Base-by-base conservation (phyloP, 2,329 filamentous ascomycete genomes). In the Grosmannia huntii region DNA sequence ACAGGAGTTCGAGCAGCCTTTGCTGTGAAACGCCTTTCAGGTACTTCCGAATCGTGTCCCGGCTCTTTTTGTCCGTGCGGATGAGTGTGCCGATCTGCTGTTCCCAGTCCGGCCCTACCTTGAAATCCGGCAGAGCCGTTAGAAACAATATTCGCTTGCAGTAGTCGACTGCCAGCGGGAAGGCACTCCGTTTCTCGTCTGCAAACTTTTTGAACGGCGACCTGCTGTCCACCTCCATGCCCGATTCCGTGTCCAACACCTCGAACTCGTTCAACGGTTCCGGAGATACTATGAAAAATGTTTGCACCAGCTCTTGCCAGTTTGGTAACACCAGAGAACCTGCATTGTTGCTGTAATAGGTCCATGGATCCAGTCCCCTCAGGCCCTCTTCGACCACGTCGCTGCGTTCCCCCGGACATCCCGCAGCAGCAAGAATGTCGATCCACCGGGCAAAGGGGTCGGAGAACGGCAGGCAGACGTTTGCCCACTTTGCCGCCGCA, bases 351-450 rank as follows among this genome's bases (percentile, higher is more conserved):
- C 72, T 72, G 56, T 71, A 72, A 60, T 76, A 74, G 0, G 74
- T 78, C 77, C 78, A 80, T 14, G 82, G 81, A 65, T 96, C 90
- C 4, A 96, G 77, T 0, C 94, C 94, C 69, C 90, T 91, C 61
- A 83, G 85, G 1, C 90, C 94, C 72, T 97, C 92, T 68, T 99
- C 94, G 1, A 89, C 72, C 3, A 97, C 84, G 67, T 97, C 92
- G 60, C 85, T 86, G 52, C 87, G 82, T 67, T 91, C 87, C 55
- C 83, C 80, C 3, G 74, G 70, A 3, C 78, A 78, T 14, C 84
- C 84, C 19, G 82, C 83, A 10, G 94, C 75, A 9, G 91, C 92
- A 55, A 96, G 77, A 19, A 97, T 81, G 68, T 96, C 84, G 53
- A 96, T 87, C 89, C 90, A 96, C 54, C 94, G 82, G 28, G 84